Base-by-base conservation (phyloP, 2,329 filamentous ascomycete genomes). In the Colletotrichum abscissum region DNA sequence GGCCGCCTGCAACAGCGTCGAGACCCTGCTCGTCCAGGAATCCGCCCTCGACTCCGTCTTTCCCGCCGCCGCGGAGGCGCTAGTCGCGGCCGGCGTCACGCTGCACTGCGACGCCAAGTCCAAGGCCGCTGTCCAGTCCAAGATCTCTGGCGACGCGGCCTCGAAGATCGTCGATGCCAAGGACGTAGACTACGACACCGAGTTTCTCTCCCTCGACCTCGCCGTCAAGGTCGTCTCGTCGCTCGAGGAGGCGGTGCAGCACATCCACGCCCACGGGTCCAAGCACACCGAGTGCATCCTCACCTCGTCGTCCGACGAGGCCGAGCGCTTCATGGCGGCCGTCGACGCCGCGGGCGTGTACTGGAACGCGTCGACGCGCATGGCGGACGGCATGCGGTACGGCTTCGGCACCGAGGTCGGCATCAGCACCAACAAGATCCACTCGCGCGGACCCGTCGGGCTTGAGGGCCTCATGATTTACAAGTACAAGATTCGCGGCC, bases 351-450 rank as follows among this genome's bases (percentile, higher is more conserved):
- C 95, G 0, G 96, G 95, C 65, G 95, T 96, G 22, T 99, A 97
- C 88, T 98, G 96, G 95, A 99, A 99, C 81, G 94, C 95, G 8
- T 97, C 94, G 28, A 98, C 95, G 9, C 91, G 97, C 63, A 96
- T 99, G 85, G 95, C 95, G 6, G 97, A 99, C 82, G 97, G 97
- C 8, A 98, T 97, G 93, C 90, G 97, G 55, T 98, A 97, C 81
- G 97, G 97, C 8, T 99, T 99, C 83, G 97, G 97, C 60, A 98
- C 97, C 0, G 97, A 99, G 84, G 97, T 99, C 28, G 97, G 97
- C 67, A 98, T 99, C 84, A 97, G 94, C 85, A 99, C 97, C 63
- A 99, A 98, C 87, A 99, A 98, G 87, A 98, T 99, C 76, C 97
- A 99, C 81, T 94, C 94, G 1, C 88, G 97, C 63, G 97, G 97